Base-by-base conservation (phyloP, 805 yeast species). In the Candida insectorum region DNA sequence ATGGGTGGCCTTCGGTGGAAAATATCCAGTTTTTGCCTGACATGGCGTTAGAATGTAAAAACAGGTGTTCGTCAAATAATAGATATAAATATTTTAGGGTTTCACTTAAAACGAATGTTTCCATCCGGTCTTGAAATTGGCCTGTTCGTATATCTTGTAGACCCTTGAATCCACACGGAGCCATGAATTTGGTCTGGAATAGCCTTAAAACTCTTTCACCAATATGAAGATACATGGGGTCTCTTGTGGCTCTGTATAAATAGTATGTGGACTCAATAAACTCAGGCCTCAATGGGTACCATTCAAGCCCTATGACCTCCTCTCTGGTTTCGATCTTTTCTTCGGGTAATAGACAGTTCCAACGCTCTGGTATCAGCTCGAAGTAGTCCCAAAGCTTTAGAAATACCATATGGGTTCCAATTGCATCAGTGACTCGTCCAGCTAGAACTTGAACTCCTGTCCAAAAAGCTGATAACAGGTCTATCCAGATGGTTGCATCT, bases 261-360 rank as follows among this genome's bases (percentile, higher is more conserved):
- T 81, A 80, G 55, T 87, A 89, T 0, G 94, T 86, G 0, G 95
- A 84, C 53, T 89, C 97, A 26, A 86, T 72, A 45, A 88, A 86
- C 52, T 89, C 97, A 0, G 97, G 97, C 34, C 97, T 65, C 27
- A 89, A 63, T 2, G 96, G 96, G 49, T 86, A 89, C 96, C 96
- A 89, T 51, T 85, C 94, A 21, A 87, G 59, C 0, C 75, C 63
- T 3, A 84, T 58, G 12, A 41, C 38, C 24, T 52, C 45, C 13
- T 44, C 37, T 12, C 24, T 16, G 14, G 22, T 26, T 5, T 18
- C 10, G 24, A 40, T 18, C 17, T 34, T 26, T n/a, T 40, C 40
- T 11, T 31, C 30, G 13, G 41, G 40, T 16, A 37, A 24, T 6
- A 48, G 32, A 34, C 49, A 48, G 11, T 72, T 67, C 96, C 96